These are phyloP conservation scores for Anisodus acutangulus DNA, from an alignment of 257 asterid genomes.

Conservation along the genomic window DNA sequence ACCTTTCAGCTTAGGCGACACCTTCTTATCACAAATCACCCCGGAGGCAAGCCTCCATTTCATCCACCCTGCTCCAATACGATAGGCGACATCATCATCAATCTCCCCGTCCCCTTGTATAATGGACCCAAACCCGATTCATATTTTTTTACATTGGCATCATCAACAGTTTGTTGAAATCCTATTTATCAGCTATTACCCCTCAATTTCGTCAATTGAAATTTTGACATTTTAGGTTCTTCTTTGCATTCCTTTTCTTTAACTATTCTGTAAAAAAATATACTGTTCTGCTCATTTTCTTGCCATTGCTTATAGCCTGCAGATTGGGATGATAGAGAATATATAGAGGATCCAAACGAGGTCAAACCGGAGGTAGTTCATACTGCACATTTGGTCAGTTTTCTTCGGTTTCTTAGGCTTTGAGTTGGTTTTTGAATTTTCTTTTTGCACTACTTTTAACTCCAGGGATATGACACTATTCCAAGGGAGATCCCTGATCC, in stretches of 20 bases:
- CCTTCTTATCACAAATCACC: too few relatives aligned
- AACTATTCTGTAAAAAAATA: not conserved
- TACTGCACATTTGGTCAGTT: not conserved
- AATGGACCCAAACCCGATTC: not conserved
- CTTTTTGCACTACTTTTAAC: not conserved
- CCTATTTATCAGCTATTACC: not conserved
- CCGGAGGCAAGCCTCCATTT: too few relatives aligned
- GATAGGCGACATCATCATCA: too few relatives aligned
- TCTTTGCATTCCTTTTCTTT: not conserved
- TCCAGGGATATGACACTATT: constrained; percentile 40
- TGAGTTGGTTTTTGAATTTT: not conserved
- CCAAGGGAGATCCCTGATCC: constrained; percentile 39
- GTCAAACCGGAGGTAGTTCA: constrained; percentile 35
- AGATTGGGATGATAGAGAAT: constrained; percentile 46
- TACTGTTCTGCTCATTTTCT: not conserved
- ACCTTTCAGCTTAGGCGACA: too few relatives aligned
- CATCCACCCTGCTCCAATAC: too few relatives aligned
- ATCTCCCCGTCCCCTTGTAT: too few relatives aligned
- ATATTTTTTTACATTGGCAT: not conserved
- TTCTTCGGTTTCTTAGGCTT: constrained; percentile 1
- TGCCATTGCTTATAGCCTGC: constrained; percentile 32
- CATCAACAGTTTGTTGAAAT: not conserved
- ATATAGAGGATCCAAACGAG: constrained; percentile 33
- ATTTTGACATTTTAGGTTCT: not conserved
- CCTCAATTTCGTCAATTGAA: not conserved